Evolutionary conservation across 2,329 filamentous ascomycete species (phyloP).

Genomic region (Rhinocladiella similis): DNA sequence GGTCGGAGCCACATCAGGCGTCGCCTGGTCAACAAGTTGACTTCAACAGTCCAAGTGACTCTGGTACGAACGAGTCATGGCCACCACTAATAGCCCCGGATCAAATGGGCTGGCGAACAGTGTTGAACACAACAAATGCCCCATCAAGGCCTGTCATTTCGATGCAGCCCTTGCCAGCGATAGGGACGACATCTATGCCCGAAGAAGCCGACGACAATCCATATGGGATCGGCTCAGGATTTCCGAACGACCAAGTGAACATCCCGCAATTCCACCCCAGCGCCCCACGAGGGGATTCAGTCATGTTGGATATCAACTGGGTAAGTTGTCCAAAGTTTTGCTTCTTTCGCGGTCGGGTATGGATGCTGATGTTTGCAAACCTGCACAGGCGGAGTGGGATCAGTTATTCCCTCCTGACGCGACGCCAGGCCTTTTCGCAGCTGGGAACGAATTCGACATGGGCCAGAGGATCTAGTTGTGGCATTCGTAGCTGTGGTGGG

Average conservation of each 20-base stretch:
- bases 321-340: conserved; percentile 46
- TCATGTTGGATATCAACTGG: conserved; percentile 64
- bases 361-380: background rate
- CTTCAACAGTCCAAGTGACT: conserved; percentile 26
- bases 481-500: background rate
- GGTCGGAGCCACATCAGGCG: conserved; percentile 6
- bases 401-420: conserved; percentile 42
- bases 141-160: conserved; percentile 8
- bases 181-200: conserved; percentile 5
- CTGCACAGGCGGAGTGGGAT: conserved; percentile 36
- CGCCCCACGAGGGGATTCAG: conserved; percentile 29
- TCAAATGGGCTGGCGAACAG: conserved; percentile 22
- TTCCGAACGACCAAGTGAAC: conserved; percentile 24
- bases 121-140: conserved; percentile 1
- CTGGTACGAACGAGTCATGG: conserved; percentile 26
- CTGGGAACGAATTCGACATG: conserved; percentile 5
- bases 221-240: conserved; percentile 19
- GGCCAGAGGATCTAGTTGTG: background rate
- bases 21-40: conserved; percentile 19
- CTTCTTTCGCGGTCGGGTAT: background rate
- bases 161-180: conserved; percentile 5
- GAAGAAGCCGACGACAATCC: conserved; percentile 23
- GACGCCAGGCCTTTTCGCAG: background rate
- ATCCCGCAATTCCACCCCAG: conserved; percentile 18
- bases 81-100: conserved; percentile 23